These are phyloP conservation scores for Citrus hindsii DNA, from an alignment of 345 rosid species.

Conservation along the genomic window DNA sequence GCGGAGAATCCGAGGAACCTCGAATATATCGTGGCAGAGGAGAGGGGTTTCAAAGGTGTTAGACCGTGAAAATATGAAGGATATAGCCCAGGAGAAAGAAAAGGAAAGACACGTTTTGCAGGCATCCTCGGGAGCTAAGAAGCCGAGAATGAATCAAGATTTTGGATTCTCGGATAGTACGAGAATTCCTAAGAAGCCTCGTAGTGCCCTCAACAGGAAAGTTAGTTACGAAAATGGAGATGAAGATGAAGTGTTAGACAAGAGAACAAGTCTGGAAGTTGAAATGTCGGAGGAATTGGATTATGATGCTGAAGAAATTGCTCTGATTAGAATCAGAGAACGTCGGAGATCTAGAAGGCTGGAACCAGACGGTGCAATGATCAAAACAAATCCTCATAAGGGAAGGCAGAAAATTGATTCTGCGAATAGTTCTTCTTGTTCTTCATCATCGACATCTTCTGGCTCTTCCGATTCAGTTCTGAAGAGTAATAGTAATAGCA, in stretches of 20 bases:
- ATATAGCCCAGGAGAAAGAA: neutral
- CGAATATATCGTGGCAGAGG: conserved; percentile 12
- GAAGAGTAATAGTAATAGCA: conserved; percentile 22
- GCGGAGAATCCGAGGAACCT: conserved; percentile 7
- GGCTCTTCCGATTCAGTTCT: conserved; percentile 17
- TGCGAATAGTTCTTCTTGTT: conserved; percentile 6
- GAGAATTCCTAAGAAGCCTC: conserved; percentile 19
- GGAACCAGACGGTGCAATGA: neutral
- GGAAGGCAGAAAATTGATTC: conserved; percentile 6
- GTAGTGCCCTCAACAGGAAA: conserved; percentile 11
- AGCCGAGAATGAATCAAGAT: conserved; percentile 9
- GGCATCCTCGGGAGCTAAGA: conserved; percentile 1
- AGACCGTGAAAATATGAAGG: neutral
- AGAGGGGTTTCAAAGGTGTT: conserved; percentile 7
- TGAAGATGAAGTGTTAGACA: neutral
- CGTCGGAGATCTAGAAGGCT: conserved; percentile 7
- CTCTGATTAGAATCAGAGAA: conserved; percentile 21
- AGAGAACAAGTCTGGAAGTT: neutral
- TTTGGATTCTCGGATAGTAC: conserved; percentile 7
- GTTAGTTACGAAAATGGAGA: neutral
- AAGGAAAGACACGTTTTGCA: neutral
- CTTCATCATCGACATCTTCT: conserved; percentile 20
- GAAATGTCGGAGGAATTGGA: conserved; percentile 19
- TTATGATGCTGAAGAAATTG: conserved; percentile 19
- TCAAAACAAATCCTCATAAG: conserved; percentile 4